Evolutionary conservation across 768 basidiomycete genomes (phyloP), one percentile per base, ranked within the genome.

Genomic region (Austroboletus festivus): DNA sequence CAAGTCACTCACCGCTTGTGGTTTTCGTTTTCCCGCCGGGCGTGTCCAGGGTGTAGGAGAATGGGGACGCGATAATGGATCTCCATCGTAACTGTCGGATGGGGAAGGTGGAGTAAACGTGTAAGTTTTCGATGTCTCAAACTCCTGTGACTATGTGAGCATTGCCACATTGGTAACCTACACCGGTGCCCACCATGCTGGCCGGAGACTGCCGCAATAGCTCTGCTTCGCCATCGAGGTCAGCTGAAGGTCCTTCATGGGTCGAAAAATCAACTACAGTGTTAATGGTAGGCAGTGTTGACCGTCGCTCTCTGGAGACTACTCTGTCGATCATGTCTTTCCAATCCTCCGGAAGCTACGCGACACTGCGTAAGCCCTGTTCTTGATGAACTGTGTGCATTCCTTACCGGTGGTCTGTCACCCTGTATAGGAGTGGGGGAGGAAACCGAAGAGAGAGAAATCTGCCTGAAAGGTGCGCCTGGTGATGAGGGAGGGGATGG

Each of bases 1-100:
- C 35, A 23, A 19, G 22, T 39, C 42, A 50, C 67, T 51, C 50
- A 68, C 68, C 7, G 46, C 51, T 44, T 61, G 66, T 38, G 52
- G 48, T 43, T 54, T 67, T 54, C 60, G 60, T 47, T 58, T 68
- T 3, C 56, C 47, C 41, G 35, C 48, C 15, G 49, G 52, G 38
- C 65, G 55, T 23, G 51, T 33, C 67, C 68, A 70, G 28, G 64
- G 68, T 61, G 67, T 70, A 56, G 64, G 67, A 51, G 68, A 70
- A 49, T 61, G 45, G 3, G 68, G 67, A 30, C 67, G 67, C 57
- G 64, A 67, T 47, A 68, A 46, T 18, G 67, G 65, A 51, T 67
- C 67, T 46, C 61, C 58, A 46, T 64, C 67, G 42, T 44, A 68
- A 52, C 60, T 70, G 48, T 67, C 68, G 6, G 57, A 64, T 54